Conservation (phyloP, 139 green algal genomes). For the Axilococcus clingmanii region DNA sequence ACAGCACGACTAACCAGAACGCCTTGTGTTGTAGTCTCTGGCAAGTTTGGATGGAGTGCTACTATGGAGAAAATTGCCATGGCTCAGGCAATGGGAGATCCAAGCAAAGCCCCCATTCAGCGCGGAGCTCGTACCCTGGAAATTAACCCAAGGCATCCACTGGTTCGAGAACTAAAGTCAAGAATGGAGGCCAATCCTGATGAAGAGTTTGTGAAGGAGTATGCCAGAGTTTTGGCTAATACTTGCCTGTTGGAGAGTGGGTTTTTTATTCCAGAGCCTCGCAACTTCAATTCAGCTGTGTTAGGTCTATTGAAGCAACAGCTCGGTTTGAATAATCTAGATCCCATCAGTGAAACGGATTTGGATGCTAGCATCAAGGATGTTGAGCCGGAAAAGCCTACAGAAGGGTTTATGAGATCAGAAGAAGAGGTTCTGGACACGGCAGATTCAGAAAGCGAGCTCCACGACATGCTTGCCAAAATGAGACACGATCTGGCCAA, state of each 20-base stretch:
- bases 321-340: slow-evolving; percentile 10
- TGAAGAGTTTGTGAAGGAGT: slow-evolving; percentile 9
- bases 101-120: slow-evolving; percentile 23
- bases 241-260: slow-evolving; percentile 85
- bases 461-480: not conserved
- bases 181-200: slow-evolving; percentile 33
- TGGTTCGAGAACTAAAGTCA: slow-evolving; percentile 69
- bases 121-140: slow-evolving; percentile 66
- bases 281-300: slow-evolving; percentile 14
- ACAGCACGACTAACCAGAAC: slow-evolving; percentile 70
- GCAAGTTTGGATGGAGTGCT: slow-evolving; percentile 90
- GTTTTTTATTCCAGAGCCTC: slow-evolving; percentile 17
- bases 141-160: slow-evolving; percentile 93
- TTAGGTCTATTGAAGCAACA: no score
- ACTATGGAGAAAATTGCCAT: slow-evolving; percentile 98
- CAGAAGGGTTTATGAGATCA: no score
- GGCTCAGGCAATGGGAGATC: slow-evolving; percentile 25
- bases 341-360: not conserved
- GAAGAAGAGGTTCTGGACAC: not conserved
- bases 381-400: slow-evolving; percentile 5
- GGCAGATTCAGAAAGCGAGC: slow-evolving; percentile 1
- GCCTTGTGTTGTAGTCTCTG: slow-evolving; percentile 85
- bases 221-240: slow-evolving; percentile 83
- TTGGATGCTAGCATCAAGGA: not conserved
- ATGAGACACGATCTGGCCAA: slow-evolving; percentile 1